Evolutionary conservation across 441 rosid genomes (phyloP).

Genomic region (Isatis lusitanica): DNA sequence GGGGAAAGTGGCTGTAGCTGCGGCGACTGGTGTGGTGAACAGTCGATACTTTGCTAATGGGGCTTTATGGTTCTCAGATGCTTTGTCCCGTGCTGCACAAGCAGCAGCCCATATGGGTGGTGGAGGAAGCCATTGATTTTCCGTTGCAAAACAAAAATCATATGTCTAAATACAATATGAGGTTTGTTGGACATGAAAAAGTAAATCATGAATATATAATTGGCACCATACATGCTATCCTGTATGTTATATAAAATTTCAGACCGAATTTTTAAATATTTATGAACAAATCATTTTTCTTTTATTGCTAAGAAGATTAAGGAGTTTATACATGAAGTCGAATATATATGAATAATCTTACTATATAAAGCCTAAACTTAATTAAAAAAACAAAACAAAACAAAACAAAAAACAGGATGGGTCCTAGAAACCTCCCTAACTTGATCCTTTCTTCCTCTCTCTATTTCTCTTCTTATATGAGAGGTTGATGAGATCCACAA

Average conservation of each 20-base stretch:
- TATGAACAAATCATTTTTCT: neutral
- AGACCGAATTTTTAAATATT: neutral
- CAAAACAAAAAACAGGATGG: constrained; percentile 25
- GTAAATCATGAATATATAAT: constrained; percentile 1
- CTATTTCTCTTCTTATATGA: constrained; percentile 16
- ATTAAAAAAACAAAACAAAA: neutral
- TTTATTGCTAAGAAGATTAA: neutral
- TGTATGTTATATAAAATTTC: neutral
- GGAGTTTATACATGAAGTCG: constrained; percentile 2
- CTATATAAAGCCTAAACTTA: neutral
- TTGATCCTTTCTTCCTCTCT: constrained; percentile 21
- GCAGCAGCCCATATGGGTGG: constrained; percentile 74
- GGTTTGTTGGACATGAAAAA: neutral
- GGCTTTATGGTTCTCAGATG: constrained; percentile 74
- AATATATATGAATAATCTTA: neutral
- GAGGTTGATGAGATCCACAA: constrained; percentile 39
- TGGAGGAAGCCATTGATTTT: constrained; percentile 37
- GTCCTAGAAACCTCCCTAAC: constrained; percentile 30
- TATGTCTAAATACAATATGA: neutral
- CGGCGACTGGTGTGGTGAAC: constrained; percentile 57
- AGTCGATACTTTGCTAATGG: constrained; percentile 84
- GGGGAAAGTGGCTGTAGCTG: constrained; percentile 64
- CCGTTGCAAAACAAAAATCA: neutral
- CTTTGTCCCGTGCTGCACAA: constrained; percentile 66
- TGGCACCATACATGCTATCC: neutral